These are phyloP conservation scores for Hericium rajendrae DNA, from an alignment of 768 basidiomycete genomes.

Conservation along the genomic window DNA sequence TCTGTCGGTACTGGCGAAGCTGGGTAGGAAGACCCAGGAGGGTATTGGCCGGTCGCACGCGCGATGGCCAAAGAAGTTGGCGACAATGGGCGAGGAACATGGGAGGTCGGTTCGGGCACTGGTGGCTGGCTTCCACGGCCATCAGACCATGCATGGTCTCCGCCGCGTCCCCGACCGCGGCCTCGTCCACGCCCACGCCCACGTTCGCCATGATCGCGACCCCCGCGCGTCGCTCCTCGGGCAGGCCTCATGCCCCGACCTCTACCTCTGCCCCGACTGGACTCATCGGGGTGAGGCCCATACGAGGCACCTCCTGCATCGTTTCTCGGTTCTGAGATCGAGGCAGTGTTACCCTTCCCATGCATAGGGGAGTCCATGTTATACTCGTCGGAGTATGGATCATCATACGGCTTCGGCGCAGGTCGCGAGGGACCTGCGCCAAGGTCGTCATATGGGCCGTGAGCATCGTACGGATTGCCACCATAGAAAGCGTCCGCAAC, in stretches of 20 bases:
- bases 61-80: conserved; percentile 41
- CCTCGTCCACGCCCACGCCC: conserved; percentile 13
- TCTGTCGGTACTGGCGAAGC: conserved; percentile 5
- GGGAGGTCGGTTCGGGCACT: conserved; percentile 17
- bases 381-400: conserved; percentile 46
- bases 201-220: conserved; percentile 20
- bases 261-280: conserved; percentile 25
- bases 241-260: conserved; percentile 20
- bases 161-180: conserved; percentile 23
- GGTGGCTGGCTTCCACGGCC: conserved; percentile 1
- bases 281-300: conserved; percentile 14
- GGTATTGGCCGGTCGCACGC: conserved; percentile 33
- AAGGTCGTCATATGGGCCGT: conserved; percentile 55
- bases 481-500: conserved; percentile 34
- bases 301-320: neutral
- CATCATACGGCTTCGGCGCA: conserved; percentile 65
- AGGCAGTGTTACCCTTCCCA: neutral
- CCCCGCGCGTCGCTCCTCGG: conserved; percentile 21
- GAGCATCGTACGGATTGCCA: conserved; percentile 54
- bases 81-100: conserved; percentile 23
- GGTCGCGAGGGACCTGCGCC: conserved; percentile 49
- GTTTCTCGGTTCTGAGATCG: neutral
- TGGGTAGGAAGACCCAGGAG: conserved; percentile 14
- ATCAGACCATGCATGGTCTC: conserved; percentile 8
- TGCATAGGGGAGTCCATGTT: conserved; percentile 9